Evolutionary conservation across 495 filamentous ascomycete genomes (phyloP).

Genomic region (Massariosphaeria phaeospora): DNA sequence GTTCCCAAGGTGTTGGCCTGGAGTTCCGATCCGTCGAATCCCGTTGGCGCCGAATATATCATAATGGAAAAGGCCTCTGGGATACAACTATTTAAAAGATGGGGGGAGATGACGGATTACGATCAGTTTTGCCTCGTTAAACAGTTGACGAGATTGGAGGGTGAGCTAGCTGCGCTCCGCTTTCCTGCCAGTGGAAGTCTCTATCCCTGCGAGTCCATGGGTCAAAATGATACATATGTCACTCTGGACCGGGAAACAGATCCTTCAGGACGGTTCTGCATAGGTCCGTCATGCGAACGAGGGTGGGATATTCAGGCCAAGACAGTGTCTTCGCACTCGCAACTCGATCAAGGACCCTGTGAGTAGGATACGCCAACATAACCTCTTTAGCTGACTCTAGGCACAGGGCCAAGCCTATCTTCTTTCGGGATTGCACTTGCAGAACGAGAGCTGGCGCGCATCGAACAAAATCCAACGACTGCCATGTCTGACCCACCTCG

Average conservation of each 20-base stretch:
- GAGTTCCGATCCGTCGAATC: conserved; percentile 30
- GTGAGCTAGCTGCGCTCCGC: conserved; percentile 30
- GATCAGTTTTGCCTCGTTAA: conserved; percentile 38
- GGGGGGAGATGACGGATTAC: conserved; percentile 32
- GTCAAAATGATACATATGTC: conserved; percentile 29
- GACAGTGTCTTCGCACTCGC: neutral
- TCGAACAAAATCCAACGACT: neutral
- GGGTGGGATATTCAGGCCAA: neutral
- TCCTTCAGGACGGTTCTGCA: conserved; percentile 1
- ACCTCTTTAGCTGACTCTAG: neutral
- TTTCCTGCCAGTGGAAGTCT: conserved; percentile 41
- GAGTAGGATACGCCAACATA: neutral
- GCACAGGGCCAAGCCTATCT: conserved; percentile 3
- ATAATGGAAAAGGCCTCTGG: conserved; percentile 43
- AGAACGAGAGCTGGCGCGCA: neutral
- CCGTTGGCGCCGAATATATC: conserved; percentile 37
- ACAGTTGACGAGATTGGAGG: conserved; percentile 35
- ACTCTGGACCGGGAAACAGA: neutral
- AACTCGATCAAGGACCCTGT: conserved; percentile 1
- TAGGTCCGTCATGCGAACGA: conserved; percentile 3
- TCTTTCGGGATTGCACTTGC: conserved; percentile 4
- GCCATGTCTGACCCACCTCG: neutral
- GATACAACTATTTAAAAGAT: conserved; percentile 37
- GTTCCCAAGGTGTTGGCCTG: conserved; percentile 39
- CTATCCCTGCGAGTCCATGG: conserved; percentile 34